Base-by-base conservation (phyloP, 202 grass and related monocot species). In the Saccharum hybrid region DNA sequence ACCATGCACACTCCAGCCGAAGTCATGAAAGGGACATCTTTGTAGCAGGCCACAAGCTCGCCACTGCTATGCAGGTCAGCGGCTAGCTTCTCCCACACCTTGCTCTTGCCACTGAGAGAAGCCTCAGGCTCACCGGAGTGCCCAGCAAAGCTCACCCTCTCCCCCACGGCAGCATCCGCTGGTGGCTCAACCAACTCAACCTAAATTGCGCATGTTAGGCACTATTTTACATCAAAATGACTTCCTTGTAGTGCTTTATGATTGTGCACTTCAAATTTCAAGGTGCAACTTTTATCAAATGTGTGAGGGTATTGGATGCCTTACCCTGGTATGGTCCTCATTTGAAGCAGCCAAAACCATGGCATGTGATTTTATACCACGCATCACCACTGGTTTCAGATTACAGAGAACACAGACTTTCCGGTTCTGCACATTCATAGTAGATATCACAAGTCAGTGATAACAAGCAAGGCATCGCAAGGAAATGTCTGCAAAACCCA, bases 301-400 rank as follows among this genome's bases (percentile, higher is more conserved):
- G 33, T 34, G 31, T 21, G 6, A 76, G 69, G 41, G 28, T 10
- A 65, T 23, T 7, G 3, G 13, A 81, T 65, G 73, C 3, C 74
- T 73, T 90, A 99, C 96, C 71, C 89, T 94, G 8, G 86, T 81
- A 89, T 99, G 91, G 2, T 99, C 91, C 39, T 87, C 91, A 52
- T 86, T 96, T 30, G 96, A 99, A 79, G 93, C 91, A 74, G 96
- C 96, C 88, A 99, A 89, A 91, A 99, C 96, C 96, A 99, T 96
- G 12, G 93, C 96, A 80, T 92, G 89, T 74, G 96, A 96, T 73
- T 99, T 99, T 60, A 96, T 96, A 67, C 96, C 93, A 0, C 93
- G 85, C 93, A 96, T 99, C 45, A 86, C 90, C 57, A 86, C 96
- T 21, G 93, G 96, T 76, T 99, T 99, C 79, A 99, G 75, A 90